A percentile compares a stretch with the other conserved stretches of the same genome.
These are phyloP conservation scores for Aspergillus flavus DNA, from an alignment of 2,329 filamentous ascomycete species.

Conservation along the genomic window DNA sequence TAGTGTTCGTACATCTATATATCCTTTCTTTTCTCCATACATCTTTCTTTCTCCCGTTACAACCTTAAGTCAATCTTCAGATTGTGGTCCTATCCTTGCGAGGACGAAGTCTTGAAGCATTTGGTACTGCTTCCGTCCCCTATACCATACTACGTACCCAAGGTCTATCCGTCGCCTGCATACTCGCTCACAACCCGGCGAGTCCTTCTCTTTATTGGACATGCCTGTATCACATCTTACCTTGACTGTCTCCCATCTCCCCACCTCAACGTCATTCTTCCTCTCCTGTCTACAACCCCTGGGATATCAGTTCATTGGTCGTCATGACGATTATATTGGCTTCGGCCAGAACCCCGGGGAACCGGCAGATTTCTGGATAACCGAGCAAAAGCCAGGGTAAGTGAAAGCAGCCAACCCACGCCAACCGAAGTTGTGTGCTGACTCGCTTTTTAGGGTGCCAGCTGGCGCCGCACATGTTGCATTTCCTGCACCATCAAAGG, in stretches of 20 bases:
- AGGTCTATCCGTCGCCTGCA: conserved; percentile 1
- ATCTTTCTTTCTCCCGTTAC: neutral
- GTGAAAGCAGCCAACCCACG: conserved; percentile 18
- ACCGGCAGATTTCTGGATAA: conserved; percentile 64
- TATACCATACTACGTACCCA: neutral
- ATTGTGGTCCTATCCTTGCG: neutral
- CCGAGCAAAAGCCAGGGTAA: conserved; percentile 62
- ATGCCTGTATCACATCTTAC: conserved; percentile 67
- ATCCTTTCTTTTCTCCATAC: neutral
- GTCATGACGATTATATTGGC: conserved; percentile 62
- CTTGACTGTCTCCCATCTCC: conserved; percentile 73
- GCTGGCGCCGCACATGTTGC: conserved; percentile 63
- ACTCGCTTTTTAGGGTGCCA: conserved; percentile 41
- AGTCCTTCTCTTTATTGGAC: conserved; percentile 10
- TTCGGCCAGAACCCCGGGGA: conserved; percentile 59
- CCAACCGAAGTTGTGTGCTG: neutral
- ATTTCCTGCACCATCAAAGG: conserved; percentile 67
- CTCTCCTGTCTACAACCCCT: conserved; percentile 76
- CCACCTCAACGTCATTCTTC: conserved; percentile 81
- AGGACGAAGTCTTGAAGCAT: neutral
- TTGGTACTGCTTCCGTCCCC: neutral
- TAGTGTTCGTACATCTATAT: neutral
- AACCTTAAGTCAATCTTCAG: neutral
- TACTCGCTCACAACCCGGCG: conserved; percentile 20
- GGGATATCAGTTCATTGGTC: conserved; percentile 71